A percentile compares a stretch with the other conserved stretches of the same genome.
phyloP scores from a whole-genome alignment of 2,329 filamentous ascomycete genomes.

The Phyllosticta citribraziliensis region DNA sequence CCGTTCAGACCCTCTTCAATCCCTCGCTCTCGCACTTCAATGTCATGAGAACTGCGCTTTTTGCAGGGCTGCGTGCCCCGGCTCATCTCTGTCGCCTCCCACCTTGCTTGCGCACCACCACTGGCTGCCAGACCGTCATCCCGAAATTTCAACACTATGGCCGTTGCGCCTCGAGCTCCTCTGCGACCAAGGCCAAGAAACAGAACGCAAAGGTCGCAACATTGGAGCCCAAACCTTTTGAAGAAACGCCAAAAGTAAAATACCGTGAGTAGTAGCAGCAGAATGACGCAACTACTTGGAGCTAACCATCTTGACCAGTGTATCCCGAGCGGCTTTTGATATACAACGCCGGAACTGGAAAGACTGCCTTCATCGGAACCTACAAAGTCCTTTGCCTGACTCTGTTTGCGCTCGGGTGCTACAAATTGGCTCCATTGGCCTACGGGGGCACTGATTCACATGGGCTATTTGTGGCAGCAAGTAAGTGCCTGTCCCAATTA shows the following conservation, averaged over 20 bases:
- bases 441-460: slow-evolving; percentile 18
- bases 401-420: slow-evolving; percentile 23
- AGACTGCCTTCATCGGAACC: slow-evolving; percentile 26
- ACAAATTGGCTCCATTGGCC: slow-evolving; percentile 23
- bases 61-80: not conserved
- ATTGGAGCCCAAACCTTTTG: not conserved
- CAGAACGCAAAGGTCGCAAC: not conserved
- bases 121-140: not conserved
- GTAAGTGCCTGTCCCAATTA: not conserved
- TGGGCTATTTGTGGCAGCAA: not conserved
- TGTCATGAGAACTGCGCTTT: slow-evolving; percentile 4
- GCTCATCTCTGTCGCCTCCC: not conserved
- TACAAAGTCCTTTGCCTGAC: slow-evolving; percentile 27
- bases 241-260: not conserved
- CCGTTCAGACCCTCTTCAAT: not conserved
- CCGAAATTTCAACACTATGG: not conserved
- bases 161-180: not conserved
- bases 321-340: slow-evolving; percentile 24
- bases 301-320: slow-evolving; percentile 2
- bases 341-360: slow-evolving; percentile 28
- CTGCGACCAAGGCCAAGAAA: not conserved
- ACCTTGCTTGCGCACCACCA: not conserved
- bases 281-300: not conserved
- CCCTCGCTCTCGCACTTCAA: not conserved
- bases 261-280: not conserved